phyloP scores from a whole-genome alignment of 2,329 filamentous ascomycete genomes.

The Colletotrichum horii region DNA sequence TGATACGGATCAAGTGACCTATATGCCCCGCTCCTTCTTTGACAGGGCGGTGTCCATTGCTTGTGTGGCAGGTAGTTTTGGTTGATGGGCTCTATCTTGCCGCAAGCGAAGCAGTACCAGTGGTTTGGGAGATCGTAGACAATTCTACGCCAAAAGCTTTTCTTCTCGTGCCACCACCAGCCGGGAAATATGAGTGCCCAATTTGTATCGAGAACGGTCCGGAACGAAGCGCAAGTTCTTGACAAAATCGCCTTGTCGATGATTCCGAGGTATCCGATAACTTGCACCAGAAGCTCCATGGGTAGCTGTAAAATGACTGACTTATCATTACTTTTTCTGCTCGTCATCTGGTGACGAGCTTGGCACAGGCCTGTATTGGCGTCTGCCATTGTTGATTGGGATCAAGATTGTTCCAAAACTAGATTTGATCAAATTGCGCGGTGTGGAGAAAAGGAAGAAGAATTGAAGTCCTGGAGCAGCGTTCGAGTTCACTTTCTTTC shows the following conservation, averaged over 20 bases:
- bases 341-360: accelerated
- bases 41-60: not conserved
- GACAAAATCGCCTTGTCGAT: not conserved
- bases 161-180: accelerated
- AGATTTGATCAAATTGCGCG: not conserved
- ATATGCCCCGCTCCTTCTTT: not conserved
- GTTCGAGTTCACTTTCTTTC: not conserved
- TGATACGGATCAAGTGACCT: not conserved
- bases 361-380: not conserved
- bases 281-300: not conserved
- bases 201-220: not conserved
- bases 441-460: not conserved
- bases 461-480: not conserved
- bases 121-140: not conserved
- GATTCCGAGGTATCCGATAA: not conserved
- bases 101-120: not conserved
- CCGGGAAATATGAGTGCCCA: accelerated
- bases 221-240: not conserved
- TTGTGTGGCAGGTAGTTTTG: not conserved
- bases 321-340: not conserved
- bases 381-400: not conserved
- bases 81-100: not conserved
- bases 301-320: not conserved
- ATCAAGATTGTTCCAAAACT: not conserved
- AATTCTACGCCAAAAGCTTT: not conserved